phyloP scores from a whole-genome alignment of 306 rosid genomes.

The Delonix regia region DNA sequence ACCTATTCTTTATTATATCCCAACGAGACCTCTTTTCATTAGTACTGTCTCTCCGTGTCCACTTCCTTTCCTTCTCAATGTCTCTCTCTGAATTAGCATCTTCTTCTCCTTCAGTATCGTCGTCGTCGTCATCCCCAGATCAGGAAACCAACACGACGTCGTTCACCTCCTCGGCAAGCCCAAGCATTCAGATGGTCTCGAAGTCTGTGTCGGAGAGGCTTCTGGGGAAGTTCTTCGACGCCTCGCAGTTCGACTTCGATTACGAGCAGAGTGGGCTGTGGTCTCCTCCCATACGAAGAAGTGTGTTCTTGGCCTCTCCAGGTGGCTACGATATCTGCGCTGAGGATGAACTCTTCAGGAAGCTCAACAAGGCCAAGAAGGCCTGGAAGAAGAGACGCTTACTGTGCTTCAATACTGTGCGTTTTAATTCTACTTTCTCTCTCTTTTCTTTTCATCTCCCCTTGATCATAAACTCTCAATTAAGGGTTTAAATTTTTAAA shows the following conservation, averaged over 20 bases:
- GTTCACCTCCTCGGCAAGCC: constrained; percentile 25
- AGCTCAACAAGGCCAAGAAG: constrained; percentile 48
- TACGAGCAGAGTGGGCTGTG: constrained; percentile 62
- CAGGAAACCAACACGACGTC: not conserved
- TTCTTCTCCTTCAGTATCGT: not conserved
- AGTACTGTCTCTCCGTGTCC: not conserved
- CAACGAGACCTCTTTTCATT: constrained; percentile 9
- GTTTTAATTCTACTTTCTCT: not conserved
- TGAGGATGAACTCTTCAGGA: constrained; percentile 35
- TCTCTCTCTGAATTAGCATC: constrained; percentile 28
- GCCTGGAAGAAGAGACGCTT: constrained; percentile 41
- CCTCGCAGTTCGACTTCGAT: constrained; percentile 57
- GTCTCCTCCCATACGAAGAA: constrained; percentile 60
- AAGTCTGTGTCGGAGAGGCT: constrained; percentile 66
- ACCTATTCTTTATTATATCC: not conserved
- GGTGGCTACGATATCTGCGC: constrained; percentile 25
- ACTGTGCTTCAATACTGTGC: constrained; percentile 39
- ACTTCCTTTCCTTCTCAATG: constrained; percentile 28
- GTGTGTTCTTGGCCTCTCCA: constrained; percentile 51
- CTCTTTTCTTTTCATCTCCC: no score
- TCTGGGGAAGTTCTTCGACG: constrained; percentile 64
- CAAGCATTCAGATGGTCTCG: constrained; percentile 52
- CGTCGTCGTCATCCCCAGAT: not conserved
- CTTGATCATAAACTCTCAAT: not conserved
- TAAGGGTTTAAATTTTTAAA: not conserved